A percentile compares a stretch with the other conserved stretches of the same genome.
phyloP scores from a whole-genome alignment of 805 yeast species.

The Metschnikowia continentalis region DNA sequence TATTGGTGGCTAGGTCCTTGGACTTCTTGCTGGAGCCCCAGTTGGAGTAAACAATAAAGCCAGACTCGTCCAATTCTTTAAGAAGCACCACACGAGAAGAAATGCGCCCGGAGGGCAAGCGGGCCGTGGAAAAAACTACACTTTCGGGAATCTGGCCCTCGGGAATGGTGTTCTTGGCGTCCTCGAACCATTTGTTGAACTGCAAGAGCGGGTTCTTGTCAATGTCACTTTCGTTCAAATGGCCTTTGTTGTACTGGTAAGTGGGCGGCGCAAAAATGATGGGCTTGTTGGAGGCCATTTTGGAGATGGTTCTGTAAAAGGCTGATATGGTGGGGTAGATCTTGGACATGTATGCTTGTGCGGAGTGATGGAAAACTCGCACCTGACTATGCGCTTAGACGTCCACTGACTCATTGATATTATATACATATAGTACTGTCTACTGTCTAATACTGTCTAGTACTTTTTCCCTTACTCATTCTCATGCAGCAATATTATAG shows the following conservation, averaged over 20 bases:
- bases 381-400: not conserved
- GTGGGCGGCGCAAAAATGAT: slow-evolving; percentile 76
- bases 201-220: slow-evolving; percentile 63
- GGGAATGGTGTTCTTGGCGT: slow-evolving; percentile 53
- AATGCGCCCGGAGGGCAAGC: slow-evolving; percentile 85
- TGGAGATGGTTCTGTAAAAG: not conserved
- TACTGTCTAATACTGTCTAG: no score
- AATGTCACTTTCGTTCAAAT: slow-evolving; percentile 53
- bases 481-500: no score
- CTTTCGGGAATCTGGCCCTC: slow-evolving; percentile 73
- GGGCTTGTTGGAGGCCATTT: slow-evolving; percentile 21
- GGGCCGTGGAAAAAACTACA: slow-evolving; percentile 82
- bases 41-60: slow-evolving; percentile 85
- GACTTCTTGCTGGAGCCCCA: slow-evolving; percentile 87
- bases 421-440: no score
- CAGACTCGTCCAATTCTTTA: slow-evolving; percentile 83
- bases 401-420: no score
- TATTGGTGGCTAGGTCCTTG: slow-evolving; percentile 64
- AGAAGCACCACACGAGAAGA: slow-evolving; percentile 80
- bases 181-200: slow-evolving; percentile 81
- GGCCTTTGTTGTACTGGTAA: slow-evolving; percentile 74
- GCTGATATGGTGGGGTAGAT: not conserved
- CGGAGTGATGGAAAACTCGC: not conserved
- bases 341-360: not conserved
- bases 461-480: no score